Conservation (phyloP, 768 basidiomycete genomes). For the Clavulina sp. region DNA sequence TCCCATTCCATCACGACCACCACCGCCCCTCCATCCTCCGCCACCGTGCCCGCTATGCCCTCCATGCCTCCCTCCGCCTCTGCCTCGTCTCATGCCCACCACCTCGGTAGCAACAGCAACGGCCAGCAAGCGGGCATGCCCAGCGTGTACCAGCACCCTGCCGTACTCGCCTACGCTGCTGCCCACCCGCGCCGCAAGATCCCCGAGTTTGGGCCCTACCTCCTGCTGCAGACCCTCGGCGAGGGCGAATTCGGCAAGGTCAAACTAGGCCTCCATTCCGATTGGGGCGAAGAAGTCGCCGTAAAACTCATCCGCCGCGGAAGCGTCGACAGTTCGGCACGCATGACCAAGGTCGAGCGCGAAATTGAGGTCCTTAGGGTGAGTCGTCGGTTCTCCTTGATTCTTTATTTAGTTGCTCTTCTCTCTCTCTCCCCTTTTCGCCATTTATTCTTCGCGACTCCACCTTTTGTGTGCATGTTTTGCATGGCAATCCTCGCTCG, state of each 20-base stretch:
- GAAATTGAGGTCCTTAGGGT: conserved; percentile 96
- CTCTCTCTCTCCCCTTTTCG: too few species aligned
- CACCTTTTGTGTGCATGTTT: too few species aligned
- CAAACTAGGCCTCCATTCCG: conserved; percentile 29
- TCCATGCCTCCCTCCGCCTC: background rate
- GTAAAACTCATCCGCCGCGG: conserved; percentile 84
- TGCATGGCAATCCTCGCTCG: too few species aligned
- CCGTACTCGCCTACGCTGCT: conserved; percentile 63
- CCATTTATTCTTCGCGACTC: too few species aligned
- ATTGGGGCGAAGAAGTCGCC: conserved; percentile 30
- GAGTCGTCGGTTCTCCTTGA: conserved; percentile 18
- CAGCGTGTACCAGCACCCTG: conserved; percentile 76
- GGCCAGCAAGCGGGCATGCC: too few species aligned
- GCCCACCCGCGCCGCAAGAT: conserved; percentile 75
- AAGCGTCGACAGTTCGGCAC: conserved; percentile 68
- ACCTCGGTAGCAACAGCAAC: conserved; percentile 32
- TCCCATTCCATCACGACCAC: conserved; percentile 53
- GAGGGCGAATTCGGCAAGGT: conserved; percentile 47
- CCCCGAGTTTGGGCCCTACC: conserved; percentile 88
- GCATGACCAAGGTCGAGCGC: conserved; percentile 89
- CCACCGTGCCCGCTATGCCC: background rate
- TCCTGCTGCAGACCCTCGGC: conserved; percentile 87
- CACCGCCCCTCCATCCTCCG: background rate
- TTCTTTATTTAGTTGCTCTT: too few species aligned
- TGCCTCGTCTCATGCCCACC: conserved; percentile 14